These are phyloP conservation scores for Bolboschoenoplectus hybrid DNA, from an alignment of 202 grass and related monocot species.

Conservation along the genomic window DNA sequence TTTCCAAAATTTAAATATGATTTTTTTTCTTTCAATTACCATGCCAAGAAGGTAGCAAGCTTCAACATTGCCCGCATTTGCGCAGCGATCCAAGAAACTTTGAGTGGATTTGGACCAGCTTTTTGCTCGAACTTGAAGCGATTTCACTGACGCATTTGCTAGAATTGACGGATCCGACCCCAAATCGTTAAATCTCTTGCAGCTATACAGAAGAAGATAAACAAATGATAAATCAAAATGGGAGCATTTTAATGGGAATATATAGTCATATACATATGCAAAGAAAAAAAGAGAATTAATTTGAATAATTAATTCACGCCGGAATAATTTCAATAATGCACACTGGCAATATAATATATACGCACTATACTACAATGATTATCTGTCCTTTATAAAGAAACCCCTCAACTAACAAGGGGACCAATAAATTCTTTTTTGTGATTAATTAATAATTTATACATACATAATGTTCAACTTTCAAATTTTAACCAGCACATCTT, in stretches of 20 bases:
- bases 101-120: slow-evolving; percentile 58
- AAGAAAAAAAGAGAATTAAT: background rate
- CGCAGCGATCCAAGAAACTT: slow-evolving; percentile 57
- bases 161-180: slow-evolving; percentile 45
- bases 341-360: background rate
- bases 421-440: background rate
- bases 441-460: background rate
- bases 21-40: slow-evolving; percentile 42
- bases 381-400: background rate
- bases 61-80: slow-evolving; percentile 61
- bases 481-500: background rate
- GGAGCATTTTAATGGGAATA: background rate
- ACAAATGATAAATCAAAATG: slow-evolving; percentile 4
- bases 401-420: background rate
- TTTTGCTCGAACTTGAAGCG: slow-evolving; percentile 38
- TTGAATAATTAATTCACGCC: background rate
- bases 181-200: slow-evolving; percentile 63
- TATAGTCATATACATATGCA: background rate
- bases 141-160: slow-evolving; percentile 46
- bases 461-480: background rate
- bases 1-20: background rate
- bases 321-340: background rate
- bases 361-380: background rate
- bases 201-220: slow-evolving; percentile 36
- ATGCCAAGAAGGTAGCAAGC: slow-evolving; percentile 79